Percentiles rank a stretch among this genome's conserved stretches.
phyloP scores from a whole-genome alignment of 768 basidiomycete species.

The Phylloporus sp. region DNA sequence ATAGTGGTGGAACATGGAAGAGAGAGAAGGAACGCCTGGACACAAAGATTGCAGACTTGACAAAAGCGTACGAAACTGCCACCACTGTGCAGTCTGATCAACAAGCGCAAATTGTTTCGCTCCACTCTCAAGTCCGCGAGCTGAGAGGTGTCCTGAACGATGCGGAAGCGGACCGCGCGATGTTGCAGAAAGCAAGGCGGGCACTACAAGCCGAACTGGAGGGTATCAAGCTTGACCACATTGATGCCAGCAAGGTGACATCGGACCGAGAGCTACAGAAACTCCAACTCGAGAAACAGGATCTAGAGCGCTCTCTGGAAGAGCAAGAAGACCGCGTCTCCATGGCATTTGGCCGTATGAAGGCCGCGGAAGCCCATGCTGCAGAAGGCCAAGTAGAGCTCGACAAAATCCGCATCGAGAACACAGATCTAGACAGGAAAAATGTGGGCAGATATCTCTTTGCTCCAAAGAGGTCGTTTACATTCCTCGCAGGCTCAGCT shows the following conservation, averaged over 20 bases:
- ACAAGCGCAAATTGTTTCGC: constrained; percentile 76
- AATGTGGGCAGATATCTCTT: constrained; percentile 49
- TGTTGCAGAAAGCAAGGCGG: constrained; percentile 78
- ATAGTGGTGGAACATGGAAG: constrained; percentile 77
- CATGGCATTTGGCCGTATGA: constrained; percentile 73
- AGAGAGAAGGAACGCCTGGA: constrained; percentile 86
- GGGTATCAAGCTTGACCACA: constrained; percentile 71
- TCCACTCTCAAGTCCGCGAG: constrained; percentile 85
- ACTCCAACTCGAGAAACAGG: constrained; percentile 76
- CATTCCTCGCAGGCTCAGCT: constrained; percentile 55
- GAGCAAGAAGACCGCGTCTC: constrained; percentile 72
- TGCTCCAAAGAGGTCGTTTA: neutral
- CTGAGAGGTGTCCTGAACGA: constrained; percentile 79
- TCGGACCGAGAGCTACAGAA: constrained; percentile 73
- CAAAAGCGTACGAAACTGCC: constrained; percentile 71
- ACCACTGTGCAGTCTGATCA: constrained; percentile 72
- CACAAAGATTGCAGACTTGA: constrained; percentile 72
- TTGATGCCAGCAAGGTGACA: constrained; percentile 64
- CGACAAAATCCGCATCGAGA: constrained; percentile 73
- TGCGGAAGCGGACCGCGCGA: constrained; percentile 74
- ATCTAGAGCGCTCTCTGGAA: constrained; percentile 72
- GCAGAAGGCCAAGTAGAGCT: constrained; percentile 75
- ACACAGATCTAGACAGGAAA: constrained; percentile 71
- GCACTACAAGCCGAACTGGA: constrained; percentile 78
- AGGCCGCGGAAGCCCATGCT: constrained; percentile 74